Evolutionary conservation across 75 land plant species (phyloP).

Genomic region (Larix kaempferi): DNA sequence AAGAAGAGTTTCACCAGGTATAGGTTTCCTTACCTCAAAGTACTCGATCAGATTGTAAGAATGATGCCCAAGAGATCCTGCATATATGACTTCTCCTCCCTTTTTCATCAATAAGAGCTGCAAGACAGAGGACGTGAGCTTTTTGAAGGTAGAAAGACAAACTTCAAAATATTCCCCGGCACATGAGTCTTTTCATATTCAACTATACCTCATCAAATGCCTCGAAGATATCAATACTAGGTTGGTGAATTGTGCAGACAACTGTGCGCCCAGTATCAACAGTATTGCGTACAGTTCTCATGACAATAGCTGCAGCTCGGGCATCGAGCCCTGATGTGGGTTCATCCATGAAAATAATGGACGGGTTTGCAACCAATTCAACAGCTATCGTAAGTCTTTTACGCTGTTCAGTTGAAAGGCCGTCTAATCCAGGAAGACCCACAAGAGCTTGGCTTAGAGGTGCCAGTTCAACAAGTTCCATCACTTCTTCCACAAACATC

Average conservation of each 20-base stretch:
- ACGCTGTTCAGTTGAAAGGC: conserved; percentile 59
- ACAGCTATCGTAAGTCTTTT: conserved; percentile 66
- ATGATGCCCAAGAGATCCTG: conserved; percentile 41
- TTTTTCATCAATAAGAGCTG: conserved; percentile 60
- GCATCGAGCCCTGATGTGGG: conserved; percentile 71
- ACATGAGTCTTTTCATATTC: too few relatives aligned
- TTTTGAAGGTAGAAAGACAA: too few relatives aligned
- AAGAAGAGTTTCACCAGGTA: too few relatives aligned
- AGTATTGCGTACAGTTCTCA: conserved; percentile 66
- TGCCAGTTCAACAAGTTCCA: conserved; percentile 59
- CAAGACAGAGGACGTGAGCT: neutral
- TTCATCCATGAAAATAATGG: conserved; percentile 73
- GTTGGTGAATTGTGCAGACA: conserved; percentile 73
- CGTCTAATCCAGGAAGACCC: conserved; percentile 58
- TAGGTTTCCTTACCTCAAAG: conserved; percentile 29
- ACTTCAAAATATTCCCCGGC: too few relatives aligned
- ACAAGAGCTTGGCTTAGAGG: conserved; percentile 41
- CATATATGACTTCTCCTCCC: conserved; percentile 62
- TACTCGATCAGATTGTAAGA: conserved; percentile 51
- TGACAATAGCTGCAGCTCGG: conserved; percentile 70
- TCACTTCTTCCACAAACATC: conserved; percentile 68
- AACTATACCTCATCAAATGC: conserved; percentile 55
- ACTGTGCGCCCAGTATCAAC: conserved; percentile 68
- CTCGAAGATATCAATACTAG: conserved; percentile 71
- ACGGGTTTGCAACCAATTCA: conserved; percentile 65